Conservation (phyloP, 2,329 filamentous ascomycete genomes). For the Paramyrothecium roridum region DNA sequence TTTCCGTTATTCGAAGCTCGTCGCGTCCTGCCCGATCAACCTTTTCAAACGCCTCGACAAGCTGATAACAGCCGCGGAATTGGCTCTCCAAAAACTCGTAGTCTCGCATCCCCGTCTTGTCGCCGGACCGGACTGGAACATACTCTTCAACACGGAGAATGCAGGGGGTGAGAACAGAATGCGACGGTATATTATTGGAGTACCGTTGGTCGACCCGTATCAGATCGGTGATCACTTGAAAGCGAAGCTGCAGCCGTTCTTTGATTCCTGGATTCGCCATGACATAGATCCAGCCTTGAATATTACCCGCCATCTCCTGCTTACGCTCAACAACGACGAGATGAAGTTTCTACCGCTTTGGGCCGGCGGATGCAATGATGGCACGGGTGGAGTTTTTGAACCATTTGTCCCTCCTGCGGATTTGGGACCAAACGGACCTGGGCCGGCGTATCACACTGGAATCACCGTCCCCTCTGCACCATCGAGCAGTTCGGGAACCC, state of each 20-base stretch:
- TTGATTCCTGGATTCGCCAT: constrained; percentile 18
- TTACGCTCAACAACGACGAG: constrained; percentile 54
- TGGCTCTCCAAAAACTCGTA: constrained; percentile 9
- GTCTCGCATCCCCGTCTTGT: neutral
- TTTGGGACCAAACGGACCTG: constrained; percentile 43
- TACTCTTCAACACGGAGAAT: neutral
- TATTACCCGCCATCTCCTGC: constrained; percentile 42
- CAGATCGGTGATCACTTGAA: constrained; percentile 17
- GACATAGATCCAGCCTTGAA: constrained; percentile 29
- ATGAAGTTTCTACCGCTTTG: constrained; percentile 62
- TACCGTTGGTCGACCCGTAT: constrained; percentile 11
- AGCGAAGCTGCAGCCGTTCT: constrained; percentile 12
- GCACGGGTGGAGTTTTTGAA: constrained; percentile 48
- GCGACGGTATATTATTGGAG: neutral
- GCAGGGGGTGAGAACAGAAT: too few relatives aligned
- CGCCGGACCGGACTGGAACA: constrained; percentile 6
- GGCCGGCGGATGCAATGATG: constrained; percentile 55
- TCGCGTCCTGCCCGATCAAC: constrained; percentile 1
- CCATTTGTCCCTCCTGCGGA: constrained; percentile 35
- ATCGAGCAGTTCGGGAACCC: constrained; percentile 30
- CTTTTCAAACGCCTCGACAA: neutral
- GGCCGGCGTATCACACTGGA: constrained; percentile 45
- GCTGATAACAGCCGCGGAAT: constrained; percentile 4
- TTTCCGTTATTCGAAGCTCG: constrained; percentile 4
- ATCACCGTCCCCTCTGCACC: constrained; percentile 29